Base-by-base conservation (phyloP, 768 basidiomycete species). In the Epithele typhae region DNA sequence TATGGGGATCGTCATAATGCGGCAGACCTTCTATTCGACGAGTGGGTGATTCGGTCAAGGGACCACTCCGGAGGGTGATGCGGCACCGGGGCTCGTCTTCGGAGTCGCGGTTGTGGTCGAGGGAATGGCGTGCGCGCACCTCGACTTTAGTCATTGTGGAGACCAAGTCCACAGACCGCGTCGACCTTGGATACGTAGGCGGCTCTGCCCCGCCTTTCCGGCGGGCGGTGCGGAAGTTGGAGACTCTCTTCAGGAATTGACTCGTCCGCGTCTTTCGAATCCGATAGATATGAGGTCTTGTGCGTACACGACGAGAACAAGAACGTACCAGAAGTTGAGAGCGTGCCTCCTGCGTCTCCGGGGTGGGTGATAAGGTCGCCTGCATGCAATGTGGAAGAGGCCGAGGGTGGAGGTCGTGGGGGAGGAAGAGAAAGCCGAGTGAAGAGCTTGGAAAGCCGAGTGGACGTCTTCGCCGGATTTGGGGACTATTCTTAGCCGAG, bases 261-360 rank as follows among this genome's bases (percentile, higher is more conserved):
- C 57, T 56, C 36, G 62, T 59, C 33, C 55, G 53, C 14, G 49
- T 37, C 62, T 64, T n/a, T n/a, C n/a, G n/a, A n/a, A n/a, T n/a
- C n/a, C n/a, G n/a, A n/a, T n/a, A n/a, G n/a, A n/a, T n/a, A n/a
- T n/a, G n/a, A n/a, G n/a, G n/a, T n/a, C n/a, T n/a, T n/a, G n/a
- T n/a, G n/a, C n/a, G n/a, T n/a, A n/a, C n/a, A n/a, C n/a, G n/a
- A n/a, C n/a, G n/a, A n/a, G n/a, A n/a, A n/a, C n/a, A n/a, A n/a
- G n/a, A n/a, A n/a, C n/a, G n/a, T n/a, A n/a, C n/a, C n/a, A n/a
- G n/a, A n/a, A n/a, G n/a, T n/a, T n/a, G n/a, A n/a, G n/a, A n/a
- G n/a, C n/a, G n/a, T n/a, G n/a, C n/a, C n/a, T n/a, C n/a, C n/a
- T n/a, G n/a, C n/a, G n/a, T n/a, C n/a, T n/a, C n/a, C n/a, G n/a